Percentiles rank a stretch among this genome's conserved stretches.
Conservation (phyloP, 2,329 filamentous ascomycete genomes). For the Diaporthe australafricana region DNA sequence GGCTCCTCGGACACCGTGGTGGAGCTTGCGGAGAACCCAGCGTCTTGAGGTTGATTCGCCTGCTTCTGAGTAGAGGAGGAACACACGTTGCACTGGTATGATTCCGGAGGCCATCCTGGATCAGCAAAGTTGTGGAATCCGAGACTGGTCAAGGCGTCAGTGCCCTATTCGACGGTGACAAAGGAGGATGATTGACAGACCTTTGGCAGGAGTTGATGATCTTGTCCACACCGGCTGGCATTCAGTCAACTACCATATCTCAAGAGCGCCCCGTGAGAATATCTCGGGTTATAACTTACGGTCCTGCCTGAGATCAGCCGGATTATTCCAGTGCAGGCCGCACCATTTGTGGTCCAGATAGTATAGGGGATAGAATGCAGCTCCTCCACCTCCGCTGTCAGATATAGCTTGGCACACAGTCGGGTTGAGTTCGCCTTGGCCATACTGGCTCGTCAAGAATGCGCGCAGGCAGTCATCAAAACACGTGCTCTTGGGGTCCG, state of each 20-base stretch:
- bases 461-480: slow-evolving; percentile 20
- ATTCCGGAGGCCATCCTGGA: slow-evolving; percentile 49
- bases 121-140: slow-evolving; percentile 47
- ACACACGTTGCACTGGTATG: slow-evolving; percentile 44
- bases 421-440: slow-evolving; percentile 11
- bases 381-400: slow-evolving; percentile 14
- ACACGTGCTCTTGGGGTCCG: slow-evolving; percentile 6
- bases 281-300: slow-evolving; percentile 52
- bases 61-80: slow-evolving; percentile 3
- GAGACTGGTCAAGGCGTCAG: slow-evolving; percentile 41
- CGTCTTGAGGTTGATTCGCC: background rate
- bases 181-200: slow-evolving; percentile 49
- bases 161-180: background rate
- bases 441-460: slow-evolving; percentile 26
- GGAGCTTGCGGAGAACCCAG: slow-evolving; percentile 4
- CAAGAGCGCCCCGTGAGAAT: slow-evolving; percentile 28
- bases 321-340: slow-evolving; percentile 54
- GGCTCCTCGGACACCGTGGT: background rate
- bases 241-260: slow-evolving; percentile 37
- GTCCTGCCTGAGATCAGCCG: slow-evolving; percentile 50
- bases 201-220: slow-evolving; percentile 63
- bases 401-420: slow-evolving; percentile 28
- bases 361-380: slow-evolving; percentile 57
- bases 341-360: slow-evolving; percentile 64
- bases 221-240: slow-evolving; percentile 61